Base-by-base conservation (phyloP, 2,329 filamentous ascomycete species). In the Chaetoscypha palmicola region DNA sequence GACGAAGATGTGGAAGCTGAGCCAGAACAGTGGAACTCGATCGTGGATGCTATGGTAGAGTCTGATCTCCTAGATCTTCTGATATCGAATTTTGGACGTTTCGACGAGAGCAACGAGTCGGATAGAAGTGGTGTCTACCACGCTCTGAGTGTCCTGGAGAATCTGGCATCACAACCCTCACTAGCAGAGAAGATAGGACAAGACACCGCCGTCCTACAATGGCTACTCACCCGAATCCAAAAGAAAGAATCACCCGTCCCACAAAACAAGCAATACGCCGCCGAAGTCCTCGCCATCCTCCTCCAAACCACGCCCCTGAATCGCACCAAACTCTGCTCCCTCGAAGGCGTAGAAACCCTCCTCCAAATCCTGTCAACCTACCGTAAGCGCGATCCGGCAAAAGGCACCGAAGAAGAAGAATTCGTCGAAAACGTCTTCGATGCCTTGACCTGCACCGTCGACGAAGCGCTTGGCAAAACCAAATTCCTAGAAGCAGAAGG, bases 391-490 rank as follows among this genome's bases (percentile, higher is more conserved):
- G 90, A 98, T 59, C 92, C 92, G 0, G 76, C 81, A 38, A 91
- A 86, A 59, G 87, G 89, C 46, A 81, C 83, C 23, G 83, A 92
- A 39, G 92, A 97, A 63, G 90, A 95, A 61, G 92, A 98, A 66
- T 96, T 86, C 62, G 86, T 94, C 61, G 88, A 94, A 64, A 95
- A 98, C 53, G 62, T 96, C 1, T 98, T 98, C 62, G 90, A 95
- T 59, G 79, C 82, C 1, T 62, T 97, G 14, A 86, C 86, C 1
- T 94, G 86, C 54, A 67, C 94, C 1, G 84, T 83, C 0, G 86
- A 94, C 55, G 83, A 88, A 46, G 63, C 72, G 0, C 66, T 73
- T 3, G 90, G 90, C 4, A 96, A 96, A 63, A 59, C 67, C 8
- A 87, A 86, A 47, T 92, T 97, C 50, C 61, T 95, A 24, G 86